These are phyloP conservation scores for Hemileccinum hortonii DNA, from an alignment of 1,284 basidiomycete species.

Conservation along the genomic window DNA sequence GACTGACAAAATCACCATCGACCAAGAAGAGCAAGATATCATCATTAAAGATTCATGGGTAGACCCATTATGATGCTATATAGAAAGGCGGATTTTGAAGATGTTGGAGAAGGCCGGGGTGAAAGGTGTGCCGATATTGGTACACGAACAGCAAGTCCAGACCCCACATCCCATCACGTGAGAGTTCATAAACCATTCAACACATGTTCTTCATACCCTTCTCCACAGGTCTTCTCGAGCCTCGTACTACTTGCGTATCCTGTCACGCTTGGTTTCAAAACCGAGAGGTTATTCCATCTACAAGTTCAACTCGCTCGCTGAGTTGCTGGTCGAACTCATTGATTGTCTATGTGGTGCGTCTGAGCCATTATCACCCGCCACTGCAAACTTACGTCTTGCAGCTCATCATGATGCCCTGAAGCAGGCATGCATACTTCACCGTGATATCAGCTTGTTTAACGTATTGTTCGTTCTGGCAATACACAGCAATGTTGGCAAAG, in stretches of 20 bases:
- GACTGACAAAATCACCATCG: not conserved
- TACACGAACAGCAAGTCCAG: conserved; percentile 11
- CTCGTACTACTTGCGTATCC: not conserved
- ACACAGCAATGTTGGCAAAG: not conserved
- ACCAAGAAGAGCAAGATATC: not conserved
- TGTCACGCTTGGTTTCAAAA: conserved; percentile 1
- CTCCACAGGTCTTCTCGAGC: not conserved
- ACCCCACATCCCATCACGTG: not conserved
- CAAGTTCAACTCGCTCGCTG: not conserved
- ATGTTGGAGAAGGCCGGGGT: not conserved
- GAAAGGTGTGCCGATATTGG: not conserved
- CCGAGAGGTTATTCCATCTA: conserved; percentile 1
- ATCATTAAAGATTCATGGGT: conserved; percentile 7
- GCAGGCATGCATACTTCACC: not conserved
- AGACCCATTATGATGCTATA: not conserved
- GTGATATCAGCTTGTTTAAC: conserved; percentile 9
- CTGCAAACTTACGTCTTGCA: too few species aligned
- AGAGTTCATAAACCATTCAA: not conserved
- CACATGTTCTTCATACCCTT: not conserved
- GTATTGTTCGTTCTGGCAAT: not conserved
- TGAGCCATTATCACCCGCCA: too few species aligned
- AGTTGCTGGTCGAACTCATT: conserved; percentile 4
- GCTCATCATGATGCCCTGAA: not conserved
- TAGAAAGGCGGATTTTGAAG: conserved; percentile 4
- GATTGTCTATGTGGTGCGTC: conserved; percentile 4